Evolutionary conservation across 2,329 filamentous ascomycete species (phyloP).

Genomic region (Hypocreales sp.): DNA sequence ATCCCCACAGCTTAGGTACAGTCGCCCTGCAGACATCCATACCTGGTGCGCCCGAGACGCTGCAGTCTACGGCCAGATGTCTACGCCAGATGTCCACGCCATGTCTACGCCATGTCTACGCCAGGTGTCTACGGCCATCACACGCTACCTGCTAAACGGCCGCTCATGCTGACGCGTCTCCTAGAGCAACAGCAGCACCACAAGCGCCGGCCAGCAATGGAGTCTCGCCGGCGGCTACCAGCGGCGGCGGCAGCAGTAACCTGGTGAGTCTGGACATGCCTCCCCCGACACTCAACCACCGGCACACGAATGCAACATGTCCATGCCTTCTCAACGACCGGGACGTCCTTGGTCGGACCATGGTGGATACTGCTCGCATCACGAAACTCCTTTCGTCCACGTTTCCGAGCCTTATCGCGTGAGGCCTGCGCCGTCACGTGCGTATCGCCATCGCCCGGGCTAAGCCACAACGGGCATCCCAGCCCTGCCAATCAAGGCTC

Average conservation of each 20-base stretch:
- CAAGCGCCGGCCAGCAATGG: slow-evolving; percentile 11
- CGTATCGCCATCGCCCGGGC: slow-evolving; percentile 8
- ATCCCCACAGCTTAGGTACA: slow-evolving; percentile 32
- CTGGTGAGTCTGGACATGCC: slow-evolving; percentile 18
- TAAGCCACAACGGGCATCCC: slow-evolving; percentile 7
- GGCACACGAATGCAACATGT: neutral
- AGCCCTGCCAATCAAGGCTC: slow-evolving; percentile 5
- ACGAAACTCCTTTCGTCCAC: neutral
- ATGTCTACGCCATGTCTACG: too few relatives aligned
- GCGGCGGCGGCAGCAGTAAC: slow-evolving; percentile 21
- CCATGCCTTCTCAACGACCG: neutral
- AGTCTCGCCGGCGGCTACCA: slow-evolving; percentile 23
- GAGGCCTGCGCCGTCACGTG: slow-evolving; percentile 14
- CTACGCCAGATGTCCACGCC: neutral
- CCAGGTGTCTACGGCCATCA: too few relatives aligned
- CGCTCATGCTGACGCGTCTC: slow-evolving; percentile 4
- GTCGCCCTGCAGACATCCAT: too few relatives aligned
- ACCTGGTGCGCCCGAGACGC: too few relatives aligned
- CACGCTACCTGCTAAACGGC: too few relatives aligned
- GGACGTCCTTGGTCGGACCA: neutral
- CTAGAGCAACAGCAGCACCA: slow-evolving; percentile 6
- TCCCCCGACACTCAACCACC: neutral
- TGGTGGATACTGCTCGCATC: neutral
- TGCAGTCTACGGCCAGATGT: neutral
- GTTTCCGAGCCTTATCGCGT: slow-evolving; percentile 2